Base-by-base conservation (phyloP, 371 early-diverging fungal species). In the Mucor lusitanicus region DNA sequence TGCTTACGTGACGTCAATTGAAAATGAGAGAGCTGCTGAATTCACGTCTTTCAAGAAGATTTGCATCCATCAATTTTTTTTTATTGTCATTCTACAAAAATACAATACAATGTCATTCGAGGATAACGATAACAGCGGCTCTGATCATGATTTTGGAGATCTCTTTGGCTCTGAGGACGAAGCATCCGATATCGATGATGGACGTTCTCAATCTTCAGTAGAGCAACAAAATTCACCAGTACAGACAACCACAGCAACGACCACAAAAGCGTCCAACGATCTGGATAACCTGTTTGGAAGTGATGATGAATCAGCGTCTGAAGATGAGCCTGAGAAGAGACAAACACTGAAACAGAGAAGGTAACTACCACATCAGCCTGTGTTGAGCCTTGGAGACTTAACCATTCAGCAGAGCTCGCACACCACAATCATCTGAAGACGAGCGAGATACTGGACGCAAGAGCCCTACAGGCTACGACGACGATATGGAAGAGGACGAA, bases 301-400 rank as follows among this genome's bases (percentile, higher is more conserved):
- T 35, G 75, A 70, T n/a, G 82, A 76, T 25, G 72, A 75, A 55
- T 67, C 64, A 12, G 74, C 77, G 9, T 65, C 71, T 39, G 58
- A 61, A 37, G 68, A 71, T 19, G 92, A 92, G 59, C 92, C 92
- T 11, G 83, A 87, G 21, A 75, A 92, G 40, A 59, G 64, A 39
- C 65, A 65, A 59, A 59, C 46, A 5, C 9, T 63, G 19, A 68
- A 59, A 23, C 68, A 68, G 48, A 83, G 88, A 35, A 94, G 95
- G 74, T 79, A 92, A 68, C 64, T 90, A 42, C 35, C 15, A 8
- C 12, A 39, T 12, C 25, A 27, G 12, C 6, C 25, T 53, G 12
- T 53, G 27, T 12, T 25, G 25, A 23, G 23, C 12, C 1, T 15
- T 8, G 3, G 0, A 53, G 13, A 53, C 6, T 17, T 40, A 25